Percentiles rank a stretch among this genome's conserved stretches.
phyloP scores from a whole-genome alignment of 208 protist species.

The Crithidia fasciculata region DNA sequence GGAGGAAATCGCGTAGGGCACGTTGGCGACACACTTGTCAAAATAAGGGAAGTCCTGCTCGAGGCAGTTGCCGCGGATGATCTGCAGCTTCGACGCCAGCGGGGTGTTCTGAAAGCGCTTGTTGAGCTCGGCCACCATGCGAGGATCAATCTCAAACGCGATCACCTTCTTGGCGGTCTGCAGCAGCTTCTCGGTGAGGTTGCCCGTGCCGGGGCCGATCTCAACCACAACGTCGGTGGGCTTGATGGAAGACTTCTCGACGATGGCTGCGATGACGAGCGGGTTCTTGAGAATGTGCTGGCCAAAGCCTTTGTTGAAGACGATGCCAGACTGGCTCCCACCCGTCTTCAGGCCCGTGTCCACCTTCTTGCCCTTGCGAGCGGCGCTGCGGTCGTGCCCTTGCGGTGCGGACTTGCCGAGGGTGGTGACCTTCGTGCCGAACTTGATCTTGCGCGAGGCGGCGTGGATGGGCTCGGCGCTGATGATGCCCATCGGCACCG shows the following conservation, averaged over 20 bases:
- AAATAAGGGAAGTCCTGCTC: slow-evolving; percentile 99
- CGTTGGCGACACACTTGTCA: slow-evolving; percentile 99
- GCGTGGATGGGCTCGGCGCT: slow-evolving; percentile 64
- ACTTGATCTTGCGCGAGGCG: slow-evolving; percentile 71
- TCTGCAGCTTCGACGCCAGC: slow-evolving; percentile 93
- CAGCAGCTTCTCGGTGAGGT: slow-evolving; percentile 99
- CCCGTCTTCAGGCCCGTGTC: slow-evolving; percentile 65
- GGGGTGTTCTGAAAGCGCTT: slow-evolving; percentile 97
- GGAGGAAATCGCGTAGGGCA: slow-evolving; percentile 99
- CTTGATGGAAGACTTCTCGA: slow-evolving; percentile 97
- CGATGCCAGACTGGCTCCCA: slow-evolving; percentile 89
- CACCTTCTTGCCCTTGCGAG: slow-evolving; percentile 48
- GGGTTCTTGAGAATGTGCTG: slow-evolving; percentile 99
- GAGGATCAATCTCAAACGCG: slow-evolving; percentile 98
- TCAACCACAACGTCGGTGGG: slow-evolving; percentile 98
- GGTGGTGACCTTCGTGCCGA: slow-evolving; percentile 74
- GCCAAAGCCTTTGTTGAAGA: slow-evolving; percentile 97
- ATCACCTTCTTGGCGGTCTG: slow-evolving; percentile 97
- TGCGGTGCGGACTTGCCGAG: slow-evolving; percentile 68
- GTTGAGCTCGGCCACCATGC: slow-evolving; percentile 99
- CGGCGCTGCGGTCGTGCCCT: slow-evolving; percentile 18
- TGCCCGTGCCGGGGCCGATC: slow-evolving; percentile 99
- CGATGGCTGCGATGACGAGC: slow-evolving; percentile 96
- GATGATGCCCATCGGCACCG: slow-evolving; percentile 89
- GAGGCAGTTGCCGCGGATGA: slow-evolving; percentile 98